Evolutionary conservation across 1,284 basidiomycete species (phyloP).

Genomic region (Xerocomus nothofagi): DNA sequence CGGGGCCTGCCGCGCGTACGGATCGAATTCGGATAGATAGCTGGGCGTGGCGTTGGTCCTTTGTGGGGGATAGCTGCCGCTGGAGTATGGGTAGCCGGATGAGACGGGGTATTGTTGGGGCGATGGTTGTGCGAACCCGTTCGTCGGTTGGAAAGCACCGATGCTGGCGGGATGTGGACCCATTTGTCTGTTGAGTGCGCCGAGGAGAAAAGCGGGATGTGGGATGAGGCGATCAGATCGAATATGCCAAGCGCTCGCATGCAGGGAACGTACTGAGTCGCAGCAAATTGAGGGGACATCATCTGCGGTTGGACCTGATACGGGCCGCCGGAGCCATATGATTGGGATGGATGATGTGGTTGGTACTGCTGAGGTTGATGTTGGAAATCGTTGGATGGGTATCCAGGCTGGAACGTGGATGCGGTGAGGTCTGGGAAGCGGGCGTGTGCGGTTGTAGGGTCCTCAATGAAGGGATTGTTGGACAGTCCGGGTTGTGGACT

Average conservation of each 20-base stretch:
- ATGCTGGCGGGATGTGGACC: conserved; percentile 24
- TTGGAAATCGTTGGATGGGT: conserved; percentile 28
- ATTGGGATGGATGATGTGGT: conserved; percentile 23
- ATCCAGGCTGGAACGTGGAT: conserved; percentile 28
- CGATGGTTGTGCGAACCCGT: conserved; percentile 32
- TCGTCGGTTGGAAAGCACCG: conserved; percentile 30
- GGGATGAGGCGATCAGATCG: conserved; percentile 3
- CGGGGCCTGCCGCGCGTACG: conserved; percentile 37
- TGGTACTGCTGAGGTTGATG: conserved; percentile 35
- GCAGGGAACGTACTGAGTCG: conserved; percentile 20
- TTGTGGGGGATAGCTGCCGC: conserved; percentile 17
- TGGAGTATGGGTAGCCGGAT: conserved; percentile 19
- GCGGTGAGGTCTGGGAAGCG: conserved; percentile 55
- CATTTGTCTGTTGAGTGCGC: conserved; percentile 18
- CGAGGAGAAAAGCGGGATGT: too few relatives aligned
- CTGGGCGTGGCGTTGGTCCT: conserved; percentile 39
- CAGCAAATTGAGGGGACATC: conserved; percentile 21
- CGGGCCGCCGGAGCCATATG: conserved; percentile 5
- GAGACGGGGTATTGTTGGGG: conserved; percentile 29
- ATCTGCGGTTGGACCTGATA: conserved; percentile 23
- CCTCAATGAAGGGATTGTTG: conserved; percentile 59
- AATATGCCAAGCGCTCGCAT: neutral
- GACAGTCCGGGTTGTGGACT: conserved; percentile 33
- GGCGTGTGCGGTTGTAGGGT: conserved; percentile 44
- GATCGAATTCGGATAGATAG: conserved; percentile 56